Conservation (phyloP, 75 land plant genomes). For the Sequoiadendron giganteum region DNA sequence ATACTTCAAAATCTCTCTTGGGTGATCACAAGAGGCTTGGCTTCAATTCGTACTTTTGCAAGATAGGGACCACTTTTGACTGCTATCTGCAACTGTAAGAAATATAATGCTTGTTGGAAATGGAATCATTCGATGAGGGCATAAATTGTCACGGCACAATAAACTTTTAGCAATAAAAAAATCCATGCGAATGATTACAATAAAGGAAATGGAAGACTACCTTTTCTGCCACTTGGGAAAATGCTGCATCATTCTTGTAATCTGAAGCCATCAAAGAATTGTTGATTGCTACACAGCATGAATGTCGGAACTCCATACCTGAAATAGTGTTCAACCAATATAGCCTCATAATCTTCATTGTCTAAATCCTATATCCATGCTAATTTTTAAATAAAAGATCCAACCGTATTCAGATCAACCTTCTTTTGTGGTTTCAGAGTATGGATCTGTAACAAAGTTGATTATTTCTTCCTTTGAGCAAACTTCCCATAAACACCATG, state of each 20-base stretch:
- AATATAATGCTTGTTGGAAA: not conserved
- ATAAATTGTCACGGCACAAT: not conserved
- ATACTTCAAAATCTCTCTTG: constrained; percentile 52
- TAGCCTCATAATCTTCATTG: not conserved
- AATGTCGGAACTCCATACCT: constrained; percentile 80
- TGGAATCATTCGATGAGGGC: not conserved
- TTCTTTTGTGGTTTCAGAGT: constrained; percentile 52
- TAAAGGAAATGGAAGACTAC: constrained; percentile 28
- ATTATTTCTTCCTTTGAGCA: constrained; percentile 58
- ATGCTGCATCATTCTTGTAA: constrained; percentile 24
- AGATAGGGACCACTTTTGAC: constrained; percentile 62
- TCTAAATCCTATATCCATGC: not conserved
- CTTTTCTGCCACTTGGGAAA: constrained; percentile 46
- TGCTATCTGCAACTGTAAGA: constrained; percentile 59
- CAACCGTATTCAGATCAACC: constrained; percentile 22
- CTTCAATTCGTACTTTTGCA: constrained; percentile 31
- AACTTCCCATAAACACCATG: constrained; percentile 63
- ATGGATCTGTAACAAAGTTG: constrained; percentile 44
- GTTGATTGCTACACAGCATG: constrained; percentile 56
- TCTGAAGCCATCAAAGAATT: constrained; percentile 39
- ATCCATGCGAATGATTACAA: not conserved
- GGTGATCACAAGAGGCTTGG: constrained; percentile 50
- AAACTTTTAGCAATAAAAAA: not conserved
- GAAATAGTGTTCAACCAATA: constrained; percentile 8
- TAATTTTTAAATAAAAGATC: not conserved